These are phyloP conservation scores for Coemansia sp. DNA, from an alignment of 192 early-diverging fungal species.

Conservation along the genomic window DNA sequence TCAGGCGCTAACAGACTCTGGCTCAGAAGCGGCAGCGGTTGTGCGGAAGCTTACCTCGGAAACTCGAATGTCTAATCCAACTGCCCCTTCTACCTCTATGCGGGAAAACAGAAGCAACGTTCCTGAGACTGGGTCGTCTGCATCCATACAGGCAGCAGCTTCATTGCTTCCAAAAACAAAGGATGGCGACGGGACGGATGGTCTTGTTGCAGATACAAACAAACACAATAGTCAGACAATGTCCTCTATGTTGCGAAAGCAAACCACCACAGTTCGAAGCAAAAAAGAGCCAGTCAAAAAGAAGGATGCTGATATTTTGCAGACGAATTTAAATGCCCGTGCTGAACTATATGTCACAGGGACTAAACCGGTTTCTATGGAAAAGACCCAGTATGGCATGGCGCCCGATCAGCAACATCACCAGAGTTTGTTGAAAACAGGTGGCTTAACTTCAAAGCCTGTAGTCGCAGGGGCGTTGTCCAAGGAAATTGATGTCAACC, in stretches of 20 bases:
- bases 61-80: not conserved
- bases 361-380: not conserved
- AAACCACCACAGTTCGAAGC: not conserved
- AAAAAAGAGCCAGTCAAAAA: not conserved
- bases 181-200: not conserved
- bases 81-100: not conserved
- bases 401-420: not conserved
- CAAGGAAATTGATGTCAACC: constrained; percentile 2
- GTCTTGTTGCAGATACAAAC: not conserved
- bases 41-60: constrained; percentile 22
- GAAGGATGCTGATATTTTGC: not conserved
- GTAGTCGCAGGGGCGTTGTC: not conserved
- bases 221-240: not conserved
- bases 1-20: constrained; percentile 36
- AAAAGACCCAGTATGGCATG: not conserved
- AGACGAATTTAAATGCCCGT: not conserved
- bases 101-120: not conserved
- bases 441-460: not conserved
- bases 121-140: not conserved
- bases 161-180: not conserved
- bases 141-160: not conserved
- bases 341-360: not conserved
- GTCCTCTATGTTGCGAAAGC: not conserved
- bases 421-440: not conserved
- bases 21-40: constrained; percentile 43